phyloP scores from a whole-genome alignment of 2,329 filamentous ascomycete species.

The Exophiala viscosa region DNA sequence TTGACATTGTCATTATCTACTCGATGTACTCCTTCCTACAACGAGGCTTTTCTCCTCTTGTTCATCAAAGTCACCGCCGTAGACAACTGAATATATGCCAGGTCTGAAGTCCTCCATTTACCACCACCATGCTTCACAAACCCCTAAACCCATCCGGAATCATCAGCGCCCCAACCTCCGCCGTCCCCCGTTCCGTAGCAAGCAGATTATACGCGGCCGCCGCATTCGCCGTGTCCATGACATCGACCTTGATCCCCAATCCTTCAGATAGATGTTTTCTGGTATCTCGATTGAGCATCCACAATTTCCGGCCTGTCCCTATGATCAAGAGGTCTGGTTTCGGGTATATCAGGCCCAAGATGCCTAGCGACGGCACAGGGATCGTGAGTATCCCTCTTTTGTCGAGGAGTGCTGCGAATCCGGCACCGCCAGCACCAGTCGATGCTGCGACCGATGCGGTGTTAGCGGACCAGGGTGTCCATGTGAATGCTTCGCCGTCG shows the following conservation, averaged over 20 bases:
- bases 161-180: slow-evolving; percentile 57
- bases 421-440: neutral
- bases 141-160: slow-evolving; percentile 20
- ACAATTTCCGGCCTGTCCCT: slow-evolving; percentile 73
- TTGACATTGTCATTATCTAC: no score
- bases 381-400: slow-evolving; percentile 14
- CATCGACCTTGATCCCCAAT: slow-evolving; percentile 79
- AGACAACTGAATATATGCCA: no score
- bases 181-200: slow-evolving; percentile 77
- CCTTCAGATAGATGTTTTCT: slow-evolving; percentile 61
- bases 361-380: slow-evolving; percentile 13
- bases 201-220: slow-evolving; percentile 91
- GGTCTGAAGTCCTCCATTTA: neutral
- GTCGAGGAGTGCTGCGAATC: slow-evolving; percentile 9
- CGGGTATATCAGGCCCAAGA: slow-evolving; percentile 27
- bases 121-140: neutral
- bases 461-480: slow-evolving; percentile 69
- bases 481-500: slow-evolving; percentile 81
- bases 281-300: slow-evolving; percentile 72
- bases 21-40: no score
- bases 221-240: slow-evolving; percentile 89
- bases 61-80: no score
- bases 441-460: neutral
- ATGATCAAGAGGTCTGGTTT: slow-evolving; percentile 75
- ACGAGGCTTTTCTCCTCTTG: no score